phyloP scores from a whole-genome alignment of 2,329 filamentous ascomycete species.

The Epichloe sp. region DNA sequence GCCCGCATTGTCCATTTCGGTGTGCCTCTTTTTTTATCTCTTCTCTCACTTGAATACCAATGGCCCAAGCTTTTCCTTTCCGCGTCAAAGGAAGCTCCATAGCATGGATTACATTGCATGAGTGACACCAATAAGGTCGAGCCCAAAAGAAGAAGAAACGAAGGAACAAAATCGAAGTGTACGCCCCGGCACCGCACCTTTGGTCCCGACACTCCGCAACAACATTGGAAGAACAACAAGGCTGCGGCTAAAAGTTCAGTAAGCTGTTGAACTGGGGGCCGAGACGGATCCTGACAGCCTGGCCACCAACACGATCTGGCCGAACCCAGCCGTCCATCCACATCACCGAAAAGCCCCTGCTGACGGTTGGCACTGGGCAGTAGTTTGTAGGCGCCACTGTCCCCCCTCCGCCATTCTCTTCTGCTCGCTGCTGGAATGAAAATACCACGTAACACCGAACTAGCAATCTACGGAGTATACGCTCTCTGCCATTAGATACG shows the following conservation, averaged over 20 bases:
- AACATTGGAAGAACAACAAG: not conserved
- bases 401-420: not conserved
- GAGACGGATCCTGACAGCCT: not conserved
- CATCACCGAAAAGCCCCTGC: not conserved
- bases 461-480: too few relatives aligned
- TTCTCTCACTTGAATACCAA: not conserved
- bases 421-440: not conserved
- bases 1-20: not conserved
- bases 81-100: not conserved
- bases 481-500: too few relatives aligned
- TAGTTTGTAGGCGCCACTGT: not conserved
- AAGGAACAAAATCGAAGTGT: not conserved
- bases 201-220: not conserved
- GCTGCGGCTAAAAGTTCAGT: not conserved
- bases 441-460: not conserved
- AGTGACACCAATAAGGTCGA: not conserved
- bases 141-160: not conserved
- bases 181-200: not conserved
- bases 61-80: conserved; percentile 1
- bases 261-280: not conserved
- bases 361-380: not conserved
- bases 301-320: not conserved
- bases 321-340: not conserved
- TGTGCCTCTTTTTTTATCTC: not conserved
- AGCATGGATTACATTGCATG: not conserved